phyloP scores from a whole-genome alignment of 1,139 yeast species.

The Candida gigantensis region DNA sequence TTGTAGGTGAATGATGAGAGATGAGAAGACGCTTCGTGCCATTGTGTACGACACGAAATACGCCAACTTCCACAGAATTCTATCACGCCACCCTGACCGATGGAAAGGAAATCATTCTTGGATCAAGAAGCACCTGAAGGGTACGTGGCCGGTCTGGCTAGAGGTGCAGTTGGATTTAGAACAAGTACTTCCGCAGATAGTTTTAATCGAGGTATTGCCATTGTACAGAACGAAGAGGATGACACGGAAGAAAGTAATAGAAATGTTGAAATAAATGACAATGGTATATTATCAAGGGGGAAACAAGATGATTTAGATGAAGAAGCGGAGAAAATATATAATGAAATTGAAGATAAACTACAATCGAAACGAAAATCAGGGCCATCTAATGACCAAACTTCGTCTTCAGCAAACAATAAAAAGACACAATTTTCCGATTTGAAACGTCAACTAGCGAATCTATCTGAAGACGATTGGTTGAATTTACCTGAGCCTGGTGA shows the following conservation, averaged over 20 bases:
- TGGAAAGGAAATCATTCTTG: slow-evolving; percentile 65
- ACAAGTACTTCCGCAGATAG: slow-evolving; percentile 68
- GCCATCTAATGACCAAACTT: background rate
- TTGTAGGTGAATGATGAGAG: slow-evolving; percentile 6
- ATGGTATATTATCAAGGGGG: slow-evolving; percentile 20
- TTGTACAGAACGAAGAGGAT: slow-evolving; percentile 32
- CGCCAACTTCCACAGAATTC: background rate
- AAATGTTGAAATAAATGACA: slow-evolving; percentile 19
- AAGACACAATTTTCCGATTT: slow-evolving; percentile 41
- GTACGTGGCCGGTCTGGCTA: slow-evolving; percentile 87
- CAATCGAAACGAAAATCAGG: slow-evolving; percentile 29
- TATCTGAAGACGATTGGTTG: slow-evolving; percentile 78
- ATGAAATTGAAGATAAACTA: slow-evolving; percentile 60
- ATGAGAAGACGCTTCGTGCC: background rate
- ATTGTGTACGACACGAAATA: slow-evolving; percentile 10
- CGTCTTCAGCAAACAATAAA: slow-evolving; percentile 9
- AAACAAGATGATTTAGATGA: slow-evolving; percentile 56
- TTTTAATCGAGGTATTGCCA: slow-evolving; percentile 48
- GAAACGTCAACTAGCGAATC: slow-evolving; percentile 59
- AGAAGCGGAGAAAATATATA: slow-evolving; percentile 77
- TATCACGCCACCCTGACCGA: slow-evolving; percentile 14
- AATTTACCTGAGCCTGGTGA: slow-evolving; percentile 87
- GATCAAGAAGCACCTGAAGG: slow-evolving; percentile 90
- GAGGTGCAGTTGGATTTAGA: slow-evolving; percentile 94
- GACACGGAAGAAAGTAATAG: slow-evolving; percentile 23